These are phyloP conservation scores for Cryptosporidium xiaoi DNA, from an alignment of 169 alveolate species.

Conservation along the genomic window DNA sequence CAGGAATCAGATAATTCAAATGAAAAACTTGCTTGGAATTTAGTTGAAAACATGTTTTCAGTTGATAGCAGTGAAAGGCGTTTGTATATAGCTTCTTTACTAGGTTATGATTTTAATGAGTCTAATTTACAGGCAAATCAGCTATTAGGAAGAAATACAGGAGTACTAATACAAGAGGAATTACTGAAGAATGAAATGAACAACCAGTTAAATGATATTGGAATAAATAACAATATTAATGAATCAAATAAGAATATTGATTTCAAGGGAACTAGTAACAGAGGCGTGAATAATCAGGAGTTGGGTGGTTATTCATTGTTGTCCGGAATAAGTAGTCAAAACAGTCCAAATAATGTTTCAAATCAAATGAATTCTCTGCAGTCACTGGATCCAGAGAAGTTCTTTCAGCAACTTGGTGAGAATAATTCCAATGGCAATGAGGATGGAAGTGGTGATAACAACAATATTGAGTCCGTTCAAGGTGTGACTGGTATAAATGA, in stretches of 20 bases:
- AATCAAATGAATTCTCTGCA: conserved; percentile 4
- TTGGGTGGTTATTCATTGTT: conserved; percentile 9
- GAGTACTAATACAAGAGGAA: conserved; percentile 31
- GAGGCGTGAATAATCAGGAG: background rate
- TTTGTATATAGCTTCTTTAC: conserved; percentile 60
- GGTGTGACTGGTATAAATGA: background rate
- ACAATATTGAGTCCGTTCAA: background rate
- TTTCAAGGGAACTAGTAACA: too few species aligned
- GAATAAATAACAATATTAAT: background rate
- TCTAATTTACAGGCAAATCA: conserved; percentile 21
- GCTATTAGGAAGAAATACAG: conserved; percentile 58
- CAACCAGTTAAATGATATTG: background rate
- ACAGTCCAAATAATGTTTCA: conserved; percentile 28
- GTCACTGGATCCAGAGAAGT: conserved; percentile 78
- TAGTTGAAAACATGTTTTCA: conserved; percentile 70
- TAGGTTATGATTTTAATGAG: conserved; percentile 50
- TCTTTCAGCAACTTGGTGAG: conserved; percentile 80
- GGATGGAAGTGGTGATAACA: conserved; percentile 7
- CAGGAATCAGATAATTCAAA: conserved; percentile 46
- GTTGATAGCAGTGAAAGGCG: conserved; percentile 58
- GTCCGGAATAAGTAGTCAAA: conserved; percentile 39
- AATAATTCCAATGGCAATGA: background rate
- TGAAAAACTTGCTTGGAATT: conserved; percentile 69
- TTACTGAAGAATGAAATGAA: conserved; percentile 7
- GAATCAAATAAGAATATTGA: background rate